Percentiles rank a stretch among this genome's conserved stretches.
Evolutionary conservation across 768 basidiomycete species (phyloP).

Genomic region (Bullera alba): DNA sequence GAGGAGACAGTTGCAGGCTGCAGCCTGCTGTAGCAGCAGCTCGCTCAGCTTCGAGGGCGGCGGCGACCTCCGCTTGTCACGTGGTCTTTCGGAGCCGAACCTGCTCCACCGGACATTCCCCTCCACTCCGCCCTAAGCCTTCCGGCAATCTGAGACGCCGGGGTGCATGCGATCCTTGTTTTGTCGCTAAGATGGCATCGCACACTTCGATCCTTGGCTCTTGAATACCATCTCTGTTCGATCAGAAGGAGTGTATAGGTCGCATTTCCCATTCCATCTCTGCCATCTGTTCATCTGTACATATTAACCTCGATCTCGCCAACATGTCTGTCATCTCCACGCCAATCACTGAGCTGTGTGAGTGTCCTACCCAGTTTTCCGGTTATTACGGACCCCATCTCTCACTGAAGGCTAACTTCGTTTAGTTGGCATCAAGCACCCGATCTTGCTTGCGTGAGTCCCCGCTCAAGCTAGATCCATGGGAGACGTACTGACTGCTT

Average conservation of each 20-base stretch:
- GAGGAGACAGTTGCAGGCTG: neutral
- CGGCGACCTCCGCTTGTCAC: neutral
- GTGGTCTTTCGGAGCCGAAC: neutral
- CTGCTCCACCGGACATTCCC: neutral
- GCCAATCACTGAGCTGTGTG: conserved; percentile 72
- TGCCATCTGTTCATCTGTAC: neutral
- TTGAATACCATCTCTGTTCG: too few species aligned
- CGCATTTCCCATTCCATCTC: neutral
- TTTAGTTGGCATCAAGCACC: conserved; percentile 68
- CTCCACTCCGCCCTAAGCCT: neutral
- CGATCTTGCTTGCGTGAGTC: conserved; percentile 70
- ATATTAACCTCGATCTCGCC: neutral
- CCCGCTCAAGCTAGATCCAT: conserved; percentile 44
- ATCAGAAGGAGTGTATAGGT: too few species aligned
- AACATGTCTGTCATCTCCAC: conserved; percentile 54
- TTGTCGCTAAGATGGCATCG: neutral
- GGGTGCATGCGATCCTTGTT: neutral
- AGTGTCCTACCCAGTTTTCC: conserved; percentile 4
- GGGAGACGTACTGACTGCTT: conserved; percentile 27
- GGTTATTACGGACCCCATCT: neutral
- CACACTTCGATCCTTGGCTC: neutral
- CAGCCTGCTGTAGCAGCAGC: neutral
- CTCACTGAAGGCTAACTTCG: too few species aligned
- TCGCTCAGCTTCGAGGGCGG: neutral
- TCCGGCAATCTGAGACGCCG: neutral